Evolutionary conservation across 306 rosid species (phyloP).

Genomic region (Medicago truncatula): DNA sequence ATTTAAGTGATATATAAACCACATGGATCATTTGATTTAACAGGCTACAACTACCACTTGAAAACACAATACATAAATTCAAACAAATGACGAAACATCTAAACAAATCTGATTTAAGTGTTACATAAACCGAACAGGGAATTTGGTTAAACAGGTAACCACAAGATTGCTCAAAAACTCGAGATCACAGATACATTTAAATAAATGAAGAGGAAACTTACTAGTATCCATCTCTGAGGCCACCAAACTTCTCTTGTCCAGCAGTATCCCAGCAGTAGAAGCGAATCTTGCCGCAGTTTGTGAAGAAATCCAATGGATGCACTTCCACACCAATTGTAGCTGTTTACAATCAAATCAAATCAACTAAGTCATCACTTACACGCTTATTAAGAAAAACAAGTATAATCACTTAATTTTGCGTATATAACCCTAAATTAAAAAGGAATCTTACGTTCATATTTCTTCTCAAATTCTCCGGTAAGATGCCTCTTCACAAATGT

Average conservation of each 20-base stretch:
- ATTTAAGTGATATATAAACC: background rate
- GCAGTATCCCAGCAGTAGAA: conserved; percentile 87
- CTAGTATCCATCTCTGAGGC: conserved; percentile 78
- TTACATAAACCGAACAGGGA: background rate
- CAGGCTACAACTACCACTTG: background rate
- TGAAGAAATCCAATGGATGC: conserved; percentile 74
- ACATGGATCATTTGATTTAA: background rate
- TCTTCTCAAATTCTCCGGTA: conserved; percentile 79
- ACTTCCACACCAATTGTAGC: conserved; percentile 85
- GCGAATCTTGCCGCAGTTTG: conserved; percentile 72
- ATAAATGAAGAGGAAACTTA: conserved; percentile 14
- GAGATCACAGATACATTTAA: background rate
- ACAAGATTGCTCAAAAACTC: too few species aligned
- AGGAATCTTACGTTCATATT: conserved; percentile 64
- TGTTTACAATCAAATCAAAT: conserved; percentile 32
- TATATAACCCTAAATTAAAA: background rate
- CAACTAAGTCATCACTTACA: background rate
- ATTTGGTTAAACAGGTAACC: background rate
- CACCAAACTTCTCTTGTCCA: conserved; percentile 78
- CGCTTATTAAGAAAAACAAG: too few species aligned
- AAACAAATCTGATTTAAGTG: background rate
- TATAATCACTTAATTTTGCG: background rate
- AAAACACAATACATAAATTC: background rate
- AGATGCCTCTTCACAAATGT: conserved; percentile 80
- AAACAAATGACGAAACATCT: background rate